Conservation (phyloP, 805 yeast genomes). For the Metschnikowia peoriensis region DNA sequence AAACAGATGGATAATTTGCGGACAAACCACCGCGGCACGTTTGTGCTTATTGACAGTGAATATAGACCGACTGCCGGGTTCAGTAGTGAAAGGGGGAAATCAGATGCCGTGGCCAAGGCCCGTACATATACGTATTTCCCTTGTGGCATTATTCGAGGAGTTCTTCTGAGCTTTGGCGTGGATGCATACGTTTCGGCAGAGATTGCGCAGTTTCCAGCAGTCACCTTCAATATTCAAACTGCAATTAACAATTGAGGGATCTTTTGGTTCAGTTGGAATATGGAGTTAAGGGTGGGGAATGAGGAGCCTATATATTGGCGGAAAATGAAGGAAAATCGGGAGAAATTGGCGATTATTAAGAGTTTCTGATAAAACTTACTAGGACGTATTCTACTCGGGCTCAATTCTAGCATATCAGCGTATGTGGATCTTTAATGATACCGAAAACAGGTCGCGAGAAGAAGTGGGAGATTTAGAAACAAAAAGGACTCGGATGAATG, state of each 20-base stretch:
- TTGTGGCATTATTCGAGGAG: conserved; percentile 73
- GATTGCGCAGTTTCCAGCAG: conserved; percentile 57
- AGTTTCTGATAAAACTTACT: no score
- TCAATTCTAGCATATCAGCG: no score
- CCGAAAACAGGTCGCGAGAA: no score
- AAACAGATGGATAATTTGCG: conserved; percentile 90
- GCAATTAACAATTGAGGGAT: conserved; percentile 30
- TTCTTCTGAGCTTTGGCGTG: conserved; percentile 65
- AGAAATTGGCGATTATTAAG: no score
- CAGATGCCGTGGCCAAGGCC: conserved; percentile 45
- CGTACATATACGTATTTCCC: conserved; percentile 65
- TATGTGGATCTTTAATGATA: no score
- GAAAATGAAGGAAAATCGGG: not conserved
- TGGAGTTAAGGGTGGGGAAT: no score
- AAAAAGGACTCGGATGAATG: no score
- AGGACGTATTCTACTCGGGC: no score
- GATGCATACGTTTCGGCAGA: conserved; percentile 67
- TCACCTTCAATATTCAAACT: conserved; percentile 73
- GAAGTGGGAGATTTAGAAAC: no score
- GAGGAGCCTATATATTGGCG: no score
- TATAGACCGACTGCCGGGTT: conserved; percentile 55
- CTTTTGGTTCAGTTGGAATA: not conserved
- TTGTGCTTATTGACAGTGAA: conserved; percentile 68
- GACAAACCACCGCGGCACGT: conserved; percentile 88
- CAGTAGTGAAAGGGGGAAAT: conserved; percentile 42